Evolutionary conservation across 352 stramenopile species (phyloP).

Genomic region (Pythium chondricola): DNA sequence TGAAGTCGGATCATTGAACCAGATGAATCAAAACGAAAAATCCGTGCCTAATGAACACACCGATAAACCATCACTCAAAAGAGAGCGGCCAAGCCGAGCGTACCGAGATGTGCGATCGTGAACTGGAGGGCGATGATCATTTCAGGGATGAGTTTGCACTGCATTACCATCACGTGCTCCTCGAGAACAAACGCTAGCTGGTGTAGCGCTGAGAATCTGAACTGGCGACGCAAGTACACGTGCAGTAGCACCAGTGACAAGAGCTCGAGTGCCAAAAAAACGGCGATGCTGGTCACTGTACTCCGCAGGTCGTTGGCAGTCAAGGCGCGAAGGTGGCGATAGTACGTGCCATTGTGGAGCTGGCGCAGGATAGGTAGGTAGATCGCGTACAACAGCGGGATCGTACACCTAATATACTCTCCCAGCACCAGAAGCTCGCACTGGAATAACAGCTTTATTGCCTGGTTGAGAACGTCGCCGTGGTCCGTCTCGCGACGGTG

Average conservation of each 20-base stretch:
- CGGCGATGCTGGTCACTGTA: constrained; percentile 5
- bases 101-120: constrained; percentile 15
- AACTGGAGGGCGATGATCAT: constrained; percentile 22
- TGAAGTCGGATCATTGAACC: constrained; percentile 6
- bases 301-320: not conserved
- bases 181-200: constrained; percentile 25
- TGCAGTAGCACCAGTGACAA: constrained; percentile 16
- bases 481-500: not conserved
- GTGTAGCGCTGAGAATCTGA: constrained; percentile 8
- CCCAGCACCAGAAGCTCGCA: constrained; percentile 21
- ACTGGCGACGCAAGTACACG: constrained; percentile 8
- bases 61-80: too few relatives aligned
- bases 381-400: constrained; percentile 20
- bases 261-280: constrained; percentile 18
- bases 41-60: constrained; percentile 9
- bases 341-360: constrained; percentile 28
- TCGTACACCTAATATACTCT: constrained; percentile 24
- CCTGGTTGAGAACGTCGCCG: not conserved
- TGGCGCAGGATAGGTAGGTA: constrained; percentile 21
- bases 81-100: too few relatives aligned
- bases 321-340: not conserved
- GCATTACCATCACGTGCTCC: constrained; percentile 16
- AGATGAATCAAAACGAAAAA: constrained; percentile 21
- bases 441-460: constrained; percentile 16
- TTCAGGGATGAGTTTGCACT: constrained; percentile 18